phyloP scores from a whole-genome alignment of 352 stramenopile species.

The Pythium scleroteichum region DNA sequence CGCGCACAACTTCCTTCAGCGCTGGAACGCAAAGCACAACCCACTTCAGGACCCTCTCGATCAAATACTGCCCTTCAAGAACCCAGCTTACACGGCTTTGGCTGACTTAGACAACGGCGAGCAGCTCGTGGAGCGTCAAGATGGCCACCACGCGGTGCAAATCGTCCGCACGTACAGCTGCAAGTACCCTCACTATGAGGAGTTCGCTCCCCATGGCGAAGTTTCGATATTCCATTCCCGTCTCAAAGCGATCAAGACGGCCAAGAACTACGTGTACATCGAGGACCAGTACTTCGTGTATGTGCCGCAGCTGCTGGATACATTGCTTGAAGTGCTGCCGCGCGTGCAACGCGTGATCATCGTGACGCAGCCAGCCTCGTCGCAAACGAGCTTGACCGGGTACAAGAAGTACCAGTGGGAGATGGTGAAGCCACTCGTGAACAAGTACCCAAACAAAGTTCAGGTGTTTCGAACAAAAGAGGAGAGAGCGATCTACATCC shows the following conservation, averaged over 20 bases:
- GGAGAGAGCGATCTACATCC: slow-evolving; percentile 44
- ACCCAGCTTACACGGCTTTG: slow-evolving; percentile 20
- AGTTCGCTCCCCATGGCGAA: slow-evolving; percentile 57
- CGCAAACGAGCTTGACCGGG: slow-evolving; percentile 22
- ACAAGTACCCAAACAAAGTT: slow-evolving; percentile 50
- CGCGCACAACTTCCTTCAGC: slow-evolving; percentile 47
- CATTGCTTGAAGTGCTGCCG: slow-evolving; percentile 45
- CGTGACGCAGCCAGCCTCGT: slow-evolving; percentile 34
- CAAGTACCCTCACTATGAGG: slow-evolving; percentile 44
- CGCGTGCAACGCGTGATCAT: slow-evolving; percentile 51
- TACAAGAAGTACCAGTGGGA: slow-evolving; percentile 66
- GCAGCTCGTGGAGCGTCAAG: background rate
- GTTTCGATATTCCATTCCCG: slow-evolving; percentile 45
- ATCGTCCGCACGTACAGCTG: slow-evolving; percentile 66
- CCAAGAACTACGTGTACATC: slow-evolving; percentile 69
- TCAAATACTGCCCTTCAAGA: slow-evolving; percentile 44
- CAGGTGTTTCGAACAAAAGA: slow-evolving; percentile 48
- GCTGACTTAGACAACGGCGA: background rate
- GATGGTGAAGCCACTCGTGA: slow-evolving; percentile 44
- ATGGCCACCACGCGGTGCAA: slow-evolving; percentile 41
- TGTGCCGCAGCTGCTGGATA: slow-evolving; percentile 45
- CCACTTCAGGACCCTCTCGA: slow-evolving; percentile 28
- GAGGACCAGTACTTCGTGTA: slow-evolving; percentile 69
- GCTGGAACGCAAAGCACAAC: slow-evolving; percentile 50
- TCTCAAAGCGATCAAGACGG: slow-evolving; percentile 53